Evolutionary conservation across 805 yeast species (phyloP).

Genomic region (Nakazawaea ishiwadae): DNA sequence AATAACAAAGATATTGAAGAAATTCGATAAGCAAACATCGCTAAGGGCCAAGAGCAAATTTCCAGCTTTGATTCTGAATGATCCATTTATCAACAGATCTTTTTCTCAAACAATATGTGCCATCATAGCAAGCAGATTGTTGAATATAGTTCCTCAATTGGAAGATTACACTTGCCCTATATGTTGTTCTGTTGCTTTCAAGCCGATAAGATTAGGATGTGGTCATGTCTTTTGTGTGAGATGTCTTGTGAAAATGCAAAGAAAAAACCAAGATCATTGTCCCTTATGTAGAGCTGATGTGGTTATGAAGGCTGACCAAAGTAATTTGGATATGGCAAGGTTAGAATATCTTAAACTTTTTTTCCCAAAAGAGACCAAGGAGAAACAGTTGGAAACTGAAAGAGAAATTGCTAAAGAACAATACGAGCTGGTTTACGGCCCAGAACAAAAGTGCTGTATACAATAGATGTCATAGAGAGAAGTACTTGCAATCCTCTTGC

Average conservation of each 20-base stretch:
- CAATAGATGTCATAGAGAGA: conserved; percentile 13
- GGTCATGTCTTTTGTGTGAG: conserved; percentile 69
- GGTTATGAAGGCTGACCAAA: conserved; percentile 52
- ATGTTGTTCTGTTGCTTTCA: conserved; percentile 64
- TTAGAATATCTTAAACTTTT: conserved; percentile 49
- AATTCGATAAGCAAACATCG: conserved; percentile 70
- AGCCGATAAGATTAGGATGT: conserved; percentile 63
- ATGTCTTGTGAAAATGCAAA: conserved; percentile 64
- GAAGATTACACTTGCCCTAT: conserved; percentile 77
- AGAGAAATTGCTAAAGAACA: conserved; percentile 41
- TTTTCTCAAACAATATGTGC: conserved; percentile 50
- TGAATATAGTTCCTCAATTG: conserved; percentile 62
- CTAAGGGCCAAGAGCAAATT: conserved; percentile 41
- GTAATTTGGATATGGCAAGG: conserved; percentile 51
- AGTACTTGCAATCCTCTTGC: too few species aligned
- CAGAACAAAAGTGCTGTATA: conserved; percentile 25
- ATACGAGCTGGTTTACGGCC: conserved; percentile 25
- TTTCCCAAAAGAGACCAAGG: conserved; percentile 66
- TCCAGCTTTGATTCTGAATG: conserved; percentile 37
- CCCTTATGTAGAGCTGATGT: conserved; percentile 61
- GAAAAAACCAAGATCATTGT: conserved; percentile 53
- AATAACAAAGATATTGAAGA: conserved; percentile 62
- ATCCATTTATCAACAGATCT: conserved; percentile 42
- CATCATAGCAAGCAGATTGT: conserved; percentile 48
- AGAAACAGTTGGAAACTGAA: conserved; percentile 52